These are phyloP conservation scores for Phytophthora pini DNA, from an alignment of 352 stramenopile genomes.

Conservation along the genomic window DNA sequence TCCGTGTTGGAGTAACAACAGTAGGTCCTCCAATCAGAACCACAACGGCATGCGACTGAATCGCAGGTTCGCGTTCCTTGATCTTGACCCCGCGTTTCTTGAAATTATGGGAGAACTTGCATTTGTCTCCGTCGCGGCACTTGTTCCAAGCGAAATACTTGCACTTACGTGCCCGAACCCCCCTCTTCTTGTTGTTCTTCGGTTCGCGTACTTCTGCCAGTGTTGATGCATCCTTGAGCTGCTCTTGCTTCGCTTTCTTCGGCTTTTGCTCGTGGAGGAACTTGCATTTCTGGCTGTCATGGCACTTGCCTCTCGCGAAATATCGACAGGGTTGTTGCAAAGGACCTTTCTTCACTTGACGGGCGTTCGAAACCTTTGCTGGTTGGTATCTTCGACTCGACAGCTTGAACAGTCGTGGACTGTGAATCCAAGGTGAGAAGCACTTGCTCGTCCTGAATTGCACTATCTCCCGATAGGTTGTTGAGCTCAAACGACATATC, in stretches of 20 bases:
- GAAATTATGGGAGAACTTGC: slow-evolving; percentile 57
- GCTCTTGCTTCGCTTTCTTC: slow-evolving; percentile 6
- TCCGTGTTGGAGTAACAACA: neutral
- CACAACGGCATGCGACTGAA: slow-evolving; percentile 10
- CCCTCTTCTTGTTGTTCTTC: slow-evolving; percentile 23
- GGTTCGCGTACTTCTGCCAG: neutral
- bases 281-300: slow-evolving; percentile 52
- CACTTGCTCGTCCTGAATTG: slow-evolving; percentile 11
- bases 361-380: neutral
- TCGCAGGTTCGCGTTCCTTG: slow-evolving; percentile 2
- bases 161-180: slow-evolving; percentile 36
- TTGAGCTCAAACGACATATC: slow-evolving; percentile 55
- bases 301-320: slow-evolving; percentile 57
- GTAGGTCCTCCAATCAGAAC: slow-evolving; percentile 16
- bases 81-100: slow-evolving; percentile 1
- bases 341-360: slow-evolving; percentile 12
- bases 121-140: slow-evolving; percentile 54
- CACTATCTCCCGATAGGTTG: slow-evolving; percentile 42
- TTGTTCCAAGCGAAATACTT: slow-evolving; percentile 54
- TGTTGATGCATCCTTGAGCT: too few species aligned
- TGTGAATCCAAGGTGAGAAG: slow-evolving; percentile 52
- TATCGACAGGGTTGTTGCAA: slow-evolving; percentile 44
- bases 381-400: neutral
- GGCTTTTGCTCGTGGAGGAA: slow-evolving; percentile 43
- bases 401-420: slow-evolving; percentile 15